Base-by-base conservation (phyloP, 305 asterid species). In the Fraxinus xanthoxyloides region DNA sequence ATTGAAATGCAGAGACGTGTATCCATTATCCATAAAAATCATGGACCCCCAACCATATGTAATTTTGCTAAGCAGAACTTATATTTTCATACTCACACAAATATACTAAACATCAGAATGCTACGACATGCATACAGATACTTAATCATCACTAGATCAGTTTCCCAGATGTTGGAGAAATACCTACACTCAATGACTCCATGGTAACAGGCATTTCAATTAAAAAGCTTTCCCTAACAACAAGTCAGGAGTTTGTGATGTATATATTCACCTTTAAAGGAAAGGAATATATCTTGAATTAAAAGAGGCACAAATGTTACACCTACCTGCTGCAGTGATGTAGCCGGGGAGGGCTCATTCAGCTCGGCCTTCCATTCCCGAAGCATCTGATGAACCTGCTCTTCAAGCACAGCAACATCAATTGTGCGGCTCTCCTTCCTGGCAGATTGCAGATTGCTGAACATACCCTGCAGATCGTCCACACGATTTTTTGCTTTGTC, bases 381-480 rank as follows among this genome's bases (percentile, higher is more conserved):
- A 46, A 95, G 99, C 97, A 93, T 90, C 94, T 91, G 99, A 81
- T 95, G 93, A 82, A 95, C 94, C 89, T 95, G 98, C 90, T 93
- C 99, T 86, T 95, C 99, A 43, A 93, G 97, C 86, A 93, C 84
- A 32, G 92, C 91, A 75, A 85, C 97, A 82, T 95, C 99, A 63
- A 86, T 83, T 8, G 88, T 43, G 56, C 99, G 97, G 83, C 98
- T 92, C 82, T 93, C 99, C 89, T 92, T 93, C 93, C 97, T 88
- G n/a, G 97, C 97, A 70, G 95, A 92, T 78, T 91, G 98, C 81
- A 92, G 93, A 88, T 92, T 90, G 10, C 87, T 88, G 85, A 93
- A 91, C 92, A 95, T 88, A 51, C 98, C 97, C 87, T 90, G 95
- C 75, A 95, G 93, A 92, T 95, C 99, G 81, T 93, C 99, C 23